A percentile compares a stretch with the other conserved stretches of the same genome.
Evolutionary conservation across 2,329 filamentous ascomycete species (phyloP).

Genomic region (Trichoderma afroharzianum): DNA sequence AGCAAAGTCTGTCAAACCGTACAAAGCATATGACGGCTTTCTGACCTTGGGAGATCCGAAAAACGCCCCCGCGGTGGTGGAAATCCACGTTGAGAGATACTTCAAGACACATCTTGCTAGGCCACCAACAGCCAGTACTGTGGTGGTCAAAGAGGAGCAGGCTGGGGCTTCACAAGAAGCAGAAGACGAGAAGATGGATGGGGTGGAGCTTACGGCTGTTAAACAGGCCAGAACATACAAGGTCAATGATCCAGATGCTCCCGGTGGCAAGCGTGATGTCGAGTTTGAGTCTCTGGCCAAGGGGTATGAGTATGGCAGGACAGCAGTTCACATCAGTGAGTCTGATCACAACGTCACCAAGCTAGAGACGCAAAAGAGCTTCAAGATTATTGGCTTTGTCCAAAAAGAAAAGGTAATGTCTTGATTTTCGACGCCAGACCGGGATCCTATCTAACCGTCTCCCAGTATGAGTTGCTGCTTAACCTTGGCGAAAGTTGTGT

Average conservation of each 20-base stretch:
- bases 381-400: constrained; percentile 87
- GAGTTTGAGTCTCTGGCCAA: constrained; percentile 81
- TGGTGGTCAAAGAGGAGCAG: constrained; percentile 56
- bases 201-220: constrained; percentile 63
- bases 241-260: constrained; percentile 68
- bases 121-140: constrained; percentile 72
- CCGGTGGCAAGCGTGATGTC: constrained; percentile 78
- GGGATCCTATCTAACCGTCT: background rate
- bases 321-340: constrained; percentile 83
- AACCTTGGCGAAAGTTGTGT: constrained; percentile 78
- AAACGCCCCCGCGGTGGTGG: constrained; percentile 70
- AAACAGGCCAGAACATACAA: constrained; percentile 76
- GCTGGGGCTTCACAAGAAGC: constrained; percentile 50
- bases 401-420: constrained; percentile 60
- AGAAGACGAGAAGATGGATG: constrained; percentile 46
- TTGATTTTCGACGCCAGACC: background rate
- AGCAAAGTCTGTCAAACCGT: constrained; percentile 71
- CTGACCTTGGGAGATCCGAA: constrained; percentile 75
- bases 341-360: constrained; percentile 87
- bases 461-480: constrained; percentile 75
- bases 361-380: constrained; percentile 68
- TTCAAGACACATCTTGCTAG: constrained; percentile 77
- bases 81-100: constrained; percentile 86
- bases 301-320: constrained; percentile 90
- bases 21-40: constrained; percentile 73